Evolutionary conservation across 2,329 filamentous ascomycete species (phyloP).

Genomic region (Leptodontidium sp.): DNA sequence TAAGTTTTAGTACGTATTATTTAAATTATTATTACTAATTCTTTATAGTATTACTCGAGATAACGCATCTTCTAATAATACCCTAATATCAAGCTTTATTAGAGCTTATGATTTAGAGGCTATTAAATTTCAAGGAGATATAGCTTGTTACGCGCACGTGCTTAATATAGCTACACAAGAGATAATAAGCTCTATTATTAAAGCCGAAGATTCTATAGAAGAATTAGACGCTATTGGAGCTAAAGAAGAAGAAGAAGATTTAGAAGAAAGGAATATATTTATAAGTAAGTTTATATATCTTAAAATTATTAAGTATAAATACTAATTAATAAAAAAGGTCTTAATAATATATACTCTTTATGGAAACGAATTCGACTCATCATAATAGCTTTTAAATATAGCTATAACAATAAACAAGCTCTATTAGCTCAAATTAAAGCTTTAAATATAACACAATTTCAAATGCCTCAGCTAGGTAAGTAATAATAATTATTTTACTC

Average conservation of each 20-base stretch:
- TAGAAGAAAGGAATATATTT: background rate
- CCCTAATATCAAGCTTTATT: too few relatives aligned
- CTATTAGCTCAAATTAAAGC: too few relatives aligned
- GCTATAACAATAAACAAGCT: too few relatives aligned
- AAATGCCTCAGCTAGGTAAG: too few relatives aligned
- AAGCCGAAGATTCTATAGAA: background rate
- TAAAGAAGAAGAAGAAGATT: background rate
- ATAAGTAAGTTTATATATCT: background rate
- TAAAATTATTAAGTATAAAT: background rate
- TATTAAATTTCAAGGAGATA: background rate
- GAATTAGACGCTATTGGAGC: background rate
- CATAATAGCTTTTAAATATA: background rate
- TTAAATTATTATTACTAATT: constrained; percentile 8
- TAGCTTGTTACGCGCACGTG: constrained; percentile 6
- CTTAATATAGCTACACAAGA: constrained; percentile 7
- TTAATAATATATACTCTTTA: background rate
- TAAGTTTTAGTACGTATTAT: constrained; percentile 1
- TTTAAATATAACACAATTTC: too few relatives aligned
- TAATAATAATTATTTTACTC: too few relatives aligned
- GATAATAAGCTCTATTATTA: constrained; percentile 8
- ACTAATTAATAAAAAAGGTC: background rate
- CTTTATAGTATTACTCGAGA: too few relatives aligned
- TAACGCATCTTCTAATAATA: too few relatives aligned
- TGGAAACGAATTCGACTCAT: background rate
- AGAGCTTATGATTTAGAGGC: too few relatives aligned